Conservation (phyloP, 2,329 filamentous ascomycete genomes). For the Magnaporthales sp. region DNA sequence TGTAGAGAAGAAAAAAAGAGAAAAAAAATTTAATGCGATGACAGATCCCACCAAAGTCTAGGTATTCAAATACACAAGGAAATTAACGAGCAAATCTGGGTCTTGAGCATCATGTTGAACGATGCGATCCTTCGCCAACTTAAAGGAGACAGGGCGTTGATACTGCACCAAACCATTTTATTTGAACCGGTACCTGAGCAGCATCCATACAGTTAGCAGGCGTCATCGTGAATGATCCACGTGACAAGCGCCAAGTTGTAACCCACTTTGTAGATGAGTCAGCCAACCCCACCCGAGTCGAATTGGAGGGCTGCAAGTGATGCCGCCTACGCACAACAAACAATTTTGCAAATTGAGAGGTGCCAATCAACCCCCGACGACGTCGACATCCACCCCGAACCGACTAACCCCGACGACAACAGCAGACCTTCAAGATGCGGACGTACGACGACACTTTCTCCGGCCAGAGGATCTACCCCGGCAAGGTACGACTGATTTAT, state of each 20-base stretch:
- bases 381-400: conserved; percentile 18
- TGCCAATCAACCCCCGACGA: not conserved
- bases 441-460: conserved; percentile 61
- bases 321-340: conserved; percentile 10
- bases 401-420: conserved; percentile 21
- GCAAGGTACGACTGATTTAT: conserved; percentile 44
- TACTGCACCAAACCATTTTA: not conserved
- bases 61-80: not conserved
- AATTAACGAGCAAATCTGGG: not conserved
- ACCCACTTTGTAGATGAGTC: not conserved
- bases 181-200: not conserved
- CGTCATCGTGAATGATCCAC: not conserved
- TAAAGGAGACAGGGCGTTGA: too few relatives aligned
- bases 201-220: not conserved
- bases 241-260: not conserved
- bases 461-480: conserved; percentile 59
- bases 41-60: not conserved
- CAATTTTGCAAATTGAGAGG: conserved; percentile 16
- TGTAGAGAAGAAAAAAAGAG: too few relatives aligned
- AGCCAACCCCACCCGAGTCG: conserved; percentile 18
- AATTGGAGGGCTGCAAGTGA: conserved; percentile 13
- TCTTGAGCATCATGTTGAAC: not conserved
- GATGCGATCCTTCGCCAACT: not conserved
- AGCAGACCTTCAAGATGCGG: conserved; percentile 45
- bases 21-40: not conserved